phyloP scores from a whole-genome alignment of 805 yeast species.

The Cyberlindnera xylosilytica region DNA sequence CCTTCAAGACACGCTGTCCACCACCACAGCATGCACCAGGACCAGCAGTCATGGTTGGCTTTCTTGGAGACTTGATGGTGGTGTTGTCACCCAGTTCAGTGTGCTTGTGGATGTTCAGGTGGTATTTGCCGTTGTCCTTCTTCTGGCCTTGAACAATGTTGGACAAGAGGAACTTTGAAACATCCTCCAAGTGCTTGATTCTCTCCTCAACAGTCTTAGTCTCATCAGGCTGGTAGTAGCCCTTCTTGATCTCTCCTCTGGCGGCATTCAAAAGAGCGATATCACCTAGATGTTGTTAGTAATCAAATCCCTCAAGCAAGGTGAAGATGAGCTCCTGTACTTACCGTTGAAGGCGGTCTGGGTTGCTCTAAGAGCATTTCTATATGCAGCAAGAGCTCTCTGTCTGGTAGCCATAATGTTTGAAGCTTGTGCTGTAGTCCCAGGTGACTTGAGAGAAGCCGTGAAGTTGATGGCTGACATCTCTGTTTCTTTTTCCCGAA shows the following conservation, averaged over 20 bases:
- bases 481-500: neutral
- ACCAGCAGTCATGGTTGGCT: conserved; percentile 55
- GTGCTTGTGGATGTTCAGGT: conserved; percentile 69
- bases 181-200: conserved; percentile 58
- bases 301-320: conserved; percentile 1
- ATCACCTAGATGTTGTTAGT: conserved; percentile 30
- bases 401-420: conserved; percentile 17
- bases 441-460: no score
- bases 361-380: conserved; percentile 66
- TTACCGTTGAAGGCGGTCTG: conserved; percentile 49
- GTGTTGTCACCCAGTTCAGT: conserved; percentile 94
- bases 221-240: conserved; percentile 49
- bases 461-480: no score
- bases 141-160: conserved; percentile 86
- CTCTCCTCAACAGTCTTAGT: conserved; percentile 46
- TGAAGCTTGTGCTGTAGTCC: no score
- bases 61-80: conserved; percentile 55
- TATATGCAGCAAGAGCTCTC: conserved; percentile 52
- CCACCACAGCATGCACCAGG: conserved; percentile 41
- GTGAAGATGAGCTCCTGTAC: conserved; percentile 10
- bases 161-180: conserved; percentile 61
- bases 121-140: conserved; percentile 39
- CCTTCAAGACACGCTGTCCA: conserved; percentile 17
- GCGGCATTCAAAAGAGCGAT: conserved; percentile 52
- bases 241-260: conserved; percentile 53